Evolutionary conservation across 2,329 filamentous ascomycete genomes (phyloP).

Genomic region (Fusarium albidum): DNA sequence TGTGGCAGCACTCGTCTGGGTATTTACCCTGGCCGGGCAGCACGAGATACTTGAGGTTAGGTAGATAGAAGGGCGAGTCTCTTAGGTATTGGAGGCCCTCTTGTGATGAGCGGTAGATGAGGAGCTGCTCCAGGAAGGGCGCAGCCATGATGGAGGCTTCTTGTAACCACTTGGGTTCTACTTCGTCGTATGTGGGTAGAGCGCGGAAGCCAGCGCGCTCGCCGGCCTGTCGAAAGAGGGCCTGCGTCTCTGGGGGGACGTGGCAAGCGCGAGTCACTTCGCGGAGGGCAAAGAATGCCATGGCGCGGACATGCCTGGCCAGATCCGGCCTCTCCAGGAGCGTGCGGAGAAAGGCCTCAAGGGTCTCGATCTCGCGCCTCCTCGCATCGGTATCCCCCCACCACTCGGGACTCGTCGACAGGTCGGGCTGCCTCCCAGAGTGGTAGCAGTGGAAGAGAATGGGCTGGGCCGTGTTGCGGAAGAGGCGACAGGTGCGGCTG

Average conservation of each 20-base stretch:
- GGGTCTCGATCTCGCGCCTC: slow-evolving; percentile 27
- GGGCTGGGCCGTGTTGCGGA: slow-evolving; percentile 34
- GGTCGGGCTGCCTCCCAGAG: slow-evolving; percentile 31
- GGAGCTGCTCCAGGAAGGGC: slow-evolving; percentile 38
- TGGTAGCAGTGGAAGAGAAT: slow-evolving; percentile 40
- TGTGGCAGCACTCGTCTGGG: slow-evolving; percentile 39
- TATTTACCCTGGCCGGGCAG: slow-evolving; percentile 36
- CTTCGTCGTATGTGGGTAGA: slow-evolving; percentile 33
- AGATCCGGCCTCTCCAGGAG: slow-evolving; percentile 37
- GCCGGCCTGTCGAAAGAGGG: slow-evolving; percentile 39
- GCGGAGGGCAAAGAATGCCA: slow-evolving; percentile 36
- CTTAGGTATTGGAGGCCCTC: slow-evolving; percentile 38
- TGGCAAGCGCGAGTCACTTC: slow-evolving; percentile 20
- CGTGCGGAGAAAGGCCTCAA: slow-evolving; percentile 36
- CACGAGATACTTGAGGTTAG: slow-evolving; percentile 40
- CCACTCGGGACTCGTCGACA: slow-evolving; percentile 18
- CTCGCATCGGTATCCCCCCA: slow-evolving; percentile 18
- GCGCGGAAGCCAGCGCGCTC: slow-evolving; percentile 38
- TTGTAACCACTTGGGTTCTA: slow-evolving; percentile 40
- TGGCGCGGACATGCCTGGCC: slow-evolving; percentile 35
- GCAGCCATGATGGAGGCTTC: slow-evolving; percentile 41
- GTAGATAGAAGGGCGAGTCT: slow-evolving; percentile 38
- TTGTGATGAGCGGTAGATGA: slow-evolving; percentile 39
- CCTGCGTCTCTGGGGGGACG: slow-evolving; percentile 29
- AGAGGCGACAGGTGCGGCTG: slow-evolving; percentile 38